Conservation (phyloP, 23 red algal species). For the Chondrus crispus region DNA sequence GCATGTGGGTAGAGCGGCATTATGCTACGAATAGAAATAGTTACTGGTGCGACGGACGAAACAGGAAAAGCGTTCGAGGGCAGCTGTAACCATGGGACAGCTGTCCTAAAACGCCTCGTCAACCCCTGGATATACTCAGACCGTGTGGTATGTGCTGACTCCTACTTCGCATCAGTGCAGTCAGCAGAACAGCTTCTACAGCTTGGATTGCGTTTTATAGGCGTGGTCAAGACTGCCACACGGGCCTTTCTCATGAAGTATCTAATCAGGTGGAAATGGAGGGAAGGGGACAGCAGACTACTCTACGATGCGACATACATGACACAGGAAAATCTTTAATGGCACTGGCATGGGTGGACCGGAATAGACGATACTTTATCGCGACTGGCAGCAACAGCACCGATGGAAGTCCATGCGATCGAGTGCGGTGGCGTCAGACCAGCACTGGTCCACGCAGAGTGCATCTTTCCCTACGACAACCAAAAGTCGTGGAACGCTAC, state of each 20-base stretch:
- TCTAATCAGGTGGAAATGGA: not conserved
- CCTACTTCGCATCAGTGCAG: slow-evolving; percentile 41
- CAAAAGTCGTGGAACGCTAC: not conserved
- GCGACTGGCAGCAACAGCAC: not conserved
- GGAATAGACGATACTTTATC: slow-evolving; percentile 19
- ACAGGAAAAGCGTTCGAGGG: not conserved
- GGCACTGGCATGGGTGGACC: slow-evolving; percentile 27
- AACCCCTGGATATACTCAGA: not conserved
- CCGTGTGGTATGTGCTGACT: slow-evolving; percentile 22
- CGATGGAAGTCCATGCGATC: not conserved
- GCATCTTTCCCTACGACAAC: not conserved
- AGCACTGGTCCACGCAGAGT: not conserved
- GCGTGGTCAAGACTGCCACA: slow-evolving; percentile 31
- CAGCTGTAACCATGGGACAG: not conserved
- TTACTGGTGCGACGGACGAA: not conserved
- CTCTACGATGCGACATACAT: not conserved
- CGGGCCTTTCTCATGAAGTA: not conserved
- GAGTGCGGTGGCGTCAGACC: not conserved
- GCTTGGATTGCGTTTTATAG: slow-evolving; percentile 4
- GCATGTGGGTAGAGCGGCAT: not conserved
- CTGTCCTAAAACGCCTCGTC: not conserved
- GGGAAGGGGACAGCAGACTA: not conserved
- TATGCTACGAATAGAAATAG: not conserved
- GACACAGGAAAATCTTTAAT: not conserved
- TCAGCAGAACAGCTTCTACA: not conserved